phyloP scores from a whole-genome alignment of 371 early-diverging fungal genomes.

The Zychaea mexicana region DNA sequence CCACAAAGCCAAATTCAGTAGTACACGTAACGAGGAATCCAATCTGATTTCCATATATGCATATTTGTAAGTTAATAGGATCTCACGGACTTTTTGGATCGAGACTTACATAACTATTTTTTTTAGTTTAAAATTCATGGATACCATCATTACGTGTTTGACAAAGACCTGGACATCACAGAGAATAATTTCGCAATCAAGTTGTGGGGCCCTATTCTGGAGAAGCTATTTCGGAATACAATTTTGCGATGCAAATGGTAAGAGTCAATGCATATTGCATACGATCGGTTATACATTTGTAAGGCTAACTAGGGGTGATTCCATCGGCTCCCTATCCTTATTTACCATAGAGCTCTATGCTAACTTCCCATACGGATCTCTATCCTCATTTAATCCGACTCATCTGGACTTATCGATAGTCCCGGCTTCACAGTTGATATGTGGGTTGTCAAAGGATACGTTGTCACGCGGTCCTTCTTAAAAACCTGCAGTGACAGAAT shows the following conservation, averaged over 20 bases:
- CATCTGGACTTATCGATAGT: constrained; percentile 1
- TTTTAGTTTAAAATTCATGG: background rate
- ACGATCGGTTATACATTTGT: constrained; percentile 13
- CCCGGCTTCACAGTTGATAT: background rate
- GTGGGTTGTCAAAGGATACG: background rate
- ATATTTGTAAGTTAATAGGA: no score
- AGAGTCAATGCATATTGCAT: constrained; percentile 9
- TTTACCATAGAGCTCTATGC: constrained; percentile 10
- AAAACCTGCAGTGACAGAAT: constrained; percentile 12
- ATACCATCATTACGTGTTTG: constrained; percentile 12
- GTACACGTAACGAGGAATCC: no score
- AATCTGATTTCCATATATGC: no score
- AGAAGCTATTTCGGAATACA: constrained; percentile 5
- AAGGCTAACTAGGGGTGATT: background rate
- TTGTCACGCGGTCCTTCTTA: constrained; percentile 1
- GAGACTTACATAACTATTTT: no score
- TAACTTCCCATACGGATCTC: no score
- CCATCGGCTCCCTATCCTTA: no score
- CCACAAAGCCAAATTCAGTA: no score
- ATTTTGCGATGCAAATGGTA: background rate
- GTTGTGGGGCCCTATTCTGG: constrained; percentile 14
- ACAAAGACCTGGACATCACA: constrained; percentile 18
- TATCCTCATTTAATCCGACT: no score
- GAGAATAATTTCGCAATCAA: constrained; percentile 16
- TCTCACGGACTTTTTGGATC: no score